Percentiles rank a stretch among this genome's conserved stretches.
phyloP scores from a whole-genome alignment of 2,329 filamentous ascomycete genomes.

The Stagonosporopsis vannaccii region DNA sequence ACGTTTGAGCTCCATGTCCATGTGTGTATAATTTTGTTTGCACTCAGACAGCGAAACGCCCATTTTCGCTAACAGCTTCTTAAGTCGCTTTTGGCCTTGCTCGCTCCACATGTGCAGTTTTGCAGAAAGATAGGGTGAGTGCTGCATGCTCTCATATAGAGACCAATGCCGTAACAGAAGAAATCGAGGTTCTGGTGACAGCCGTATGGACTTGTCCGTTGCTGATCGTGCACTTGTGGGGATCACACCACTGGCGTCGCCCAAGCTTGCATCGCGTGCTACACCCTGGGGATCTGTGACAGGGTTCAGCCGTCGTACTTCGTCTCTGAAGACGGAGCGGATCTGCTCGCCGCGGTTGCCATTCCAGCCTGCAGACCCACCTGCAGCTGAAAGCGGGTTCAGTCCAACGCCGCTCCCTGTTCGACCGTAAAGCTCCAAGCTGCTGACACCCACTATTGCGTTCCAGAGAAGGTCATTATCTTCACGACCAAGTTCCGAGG shows the following conservation, averaged over 20 bases:
- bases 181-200: constrained; percentile 93
- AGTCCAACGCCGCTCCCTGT: constrained; percentile 80
- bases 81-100: constrained; percentile 81
- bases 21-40: constrained; percentile 94
- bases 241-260: constrained; percentile 80
- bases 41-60: constrained; percentile 92
- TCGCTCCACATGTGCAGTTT: constrained; percentile 95
- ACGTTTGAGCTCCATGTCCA: constrained; percentile 96
- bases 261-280: constrained; percentile 66
- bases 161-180: constrained; percentile 95
- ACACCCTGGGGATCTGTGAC: constrained; percentile 64
- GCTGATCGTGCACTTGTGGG: constrained; percentile 87
- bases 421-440: constrained; percentile 87
- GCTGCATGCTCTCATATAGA: constrained; percentile 97
- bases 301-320: constrained; percentile 92
- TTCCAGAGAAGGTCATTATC: constrained; percentile 97
- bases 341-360: constrained; percentile 83
- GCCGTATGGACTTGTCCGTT: constrained; percentile 87
- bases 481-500: constrained; percentile 92
- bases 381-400: constrained; percentile 61
- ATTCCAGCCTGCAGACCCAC: constrained; percentile 74
- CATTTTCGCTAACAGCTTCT: constrained; percentile 98
- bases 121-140: constrained; percentile 92
- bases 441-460: constrained; percentile 92
- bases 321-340: constrained; percentile 85